Base-by-base conservation (phyloP, 2,329 filamentous ascomycete genomes). In the Zasmidium cellare region DNA sequence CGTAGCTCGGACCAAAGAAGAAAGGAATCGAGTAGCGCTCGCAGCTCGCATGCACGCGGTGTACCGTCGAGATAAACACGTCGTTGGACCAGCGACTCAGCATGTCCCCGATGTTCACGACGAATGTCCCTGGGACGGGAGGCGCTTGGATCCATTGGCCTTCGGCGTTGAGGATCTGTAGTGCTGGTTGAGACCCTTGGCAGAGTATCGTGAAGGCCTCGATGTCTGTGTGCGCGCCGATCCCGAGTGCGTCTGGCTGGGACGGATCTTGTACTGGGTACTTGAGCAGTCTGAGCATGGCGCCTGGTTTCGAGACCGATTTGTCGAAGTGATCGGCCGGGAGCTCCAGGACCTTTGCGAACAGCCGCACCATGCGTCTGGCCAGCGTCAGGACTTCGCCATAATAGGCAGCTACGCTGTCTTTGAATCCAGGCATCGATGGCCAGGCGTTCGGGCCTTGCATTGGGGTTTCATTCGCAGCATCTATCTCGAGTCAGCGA, bases 101-200 rank as follows among this genome's bases (percentile, higher is more conserved):
- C 77, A 81, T 80, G 60, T 81, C 79, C 1, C 79, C 79, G 41
- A 82, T 77, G 60, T 81, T 82, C 2, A 82, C 79, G 3, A 81
- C 78, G 56, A 79, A 80, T 0, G 75, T 74, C 3, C 76, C 79
- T 0, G 70, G 69, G 0, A 79, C 65, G 0, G 79, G 77, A 53
- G 79, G 74, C 0, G 76, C 78, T 56, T 73, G 67, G 0, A 80
- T 70, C 79, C 78, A 81, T 0, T 61, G 63, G 1, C 71, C 71
- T 45, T 75, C 70, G 59, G 75, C 73, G 18, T 63, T 66, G 49
- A 68, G 49, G n/a, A 68, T 64, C 54, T 68, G 61, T 11, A 68
- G 48, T 7, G 61, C 66, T 12, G 63, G 63, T 25, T 62, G 59
- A 3, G 46, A 55, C 9, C 60, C 63, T 31, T 64, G 61, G 35